Percentiles rank a stretch among this genome's conserved stretches.
These are phyloP conservation scores for Cercospora zeina DNA, from an alignment of 2,329 filamentous ascomycete species.

Conservation along the genomic window DNA sequence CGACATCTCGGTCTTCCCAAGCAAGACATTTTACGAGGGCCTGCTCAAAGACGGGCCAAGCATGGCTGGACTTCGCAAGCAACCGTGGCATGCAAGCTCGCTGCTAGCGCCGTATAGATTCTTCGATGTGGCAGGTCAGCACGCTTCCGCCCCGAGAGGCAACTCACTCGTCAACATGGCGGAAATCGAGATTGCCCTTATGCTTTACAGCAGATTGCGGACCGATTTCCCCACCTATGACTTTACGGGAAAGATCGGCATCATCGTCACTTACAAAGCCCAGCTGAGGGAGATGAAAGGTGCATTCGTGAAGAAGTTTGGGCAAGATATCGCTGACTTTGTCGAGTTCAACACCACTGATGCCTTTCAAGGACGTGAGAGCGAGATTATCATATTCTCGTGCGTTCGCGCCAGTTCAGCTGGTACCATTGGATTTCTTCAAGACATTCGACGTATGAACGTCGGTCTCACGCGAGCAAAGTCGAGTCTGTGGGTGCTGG, in stretches of 20 bases:
- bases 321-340: slow-evolving; percentile 69
- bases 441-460: slow-evolving; percentile 98
- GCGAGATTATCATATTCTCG: slow-evolving; percentile 98
- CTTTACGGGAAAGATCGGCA: slow-evolving; percentile 71
- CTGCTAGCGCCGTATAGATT: slow-evolving; percentile 92
- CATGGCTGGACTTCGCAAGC: slow-evolving; percentile 73
- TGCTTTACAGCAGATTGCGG: slow-evolving; percentile 76
- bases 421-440: slow-evolving; percentile 96
- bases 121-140: slow-evolving; percentile 90
- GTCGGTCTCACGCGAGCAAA: slow-evolving; percentile 96
- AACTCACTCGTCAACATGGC: slow-evolving; percentile 87
- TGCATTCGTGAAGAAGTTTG: slow-evolving; percentile 71
- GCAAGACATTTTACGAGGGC: slow-evolving; percentile 87
- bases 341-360: slow-evolving; percentile 99
- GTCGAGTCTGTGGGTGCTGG: slow-evolving; percentile 93
- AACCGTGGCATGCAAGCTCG: slow-evolving; percentile 81
- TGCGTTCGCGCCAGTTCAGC: slow-evolving; percentile 92
- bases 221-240: slow-evolving; percentile 65
- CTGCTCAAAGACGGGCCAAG: slow-evolving; percentile 73
- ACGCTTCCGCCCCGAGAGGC: slow-evolving; percentile 75
- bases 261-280: slow-evolving; percentile 97
- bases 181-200: slow-evolving; percentile 82
- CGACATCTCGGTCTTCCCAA: slow-evolving; percentile 89
- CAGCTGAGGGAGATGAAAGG: slow-evolving; percentile 78
- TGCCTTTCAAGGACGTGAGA: slow-evolving; percentile 94